phyloP scores from a whole-genome alignment of 495 filamentous ascomycete genomes.

The Neurospora sp. region DNA sequence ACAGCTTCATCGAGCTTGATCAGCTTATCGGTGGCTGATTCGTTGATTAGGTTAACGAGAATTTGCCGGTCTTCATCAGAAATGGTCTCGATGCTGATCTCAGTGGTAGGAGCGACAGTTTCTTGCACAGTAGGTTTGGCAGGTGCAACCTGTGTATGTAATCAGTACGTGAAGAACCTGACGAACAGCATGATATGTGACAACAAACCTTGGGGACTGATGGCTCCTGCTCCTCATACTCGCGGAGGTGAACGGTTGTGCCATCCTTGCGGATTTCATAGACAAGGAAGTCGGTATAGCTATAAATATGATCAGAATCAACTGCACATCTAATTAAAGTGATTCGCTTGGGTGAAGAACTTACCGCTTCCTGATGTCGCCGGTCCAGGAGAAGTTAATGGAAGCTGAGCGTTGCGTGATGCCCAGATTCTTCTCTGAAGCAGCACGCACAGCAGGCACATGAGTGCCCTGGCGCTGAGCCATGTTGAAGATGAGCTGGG shows the following conservation, averaged over 20 bases:
- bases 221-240: conserved; percentile 36
- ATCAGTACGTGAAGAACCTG: not conserved
- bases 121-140: not conserved
- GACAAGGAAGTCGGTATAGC: conserved; percentile 92
- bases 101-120: not conserved
- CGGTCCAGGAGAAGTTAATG: conserved; percentile 24
- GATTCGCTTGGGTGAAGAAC: not conserved
- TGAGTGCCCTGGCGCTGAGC: conserved; percentile 19
- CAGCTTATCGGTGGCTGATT: conserved; percentile 21
- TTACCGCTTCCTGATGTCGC: conserved; percentile 31
- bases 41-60: conserved; percentile 16
- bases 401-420: conserved; percentile 26
- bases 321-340: not conserved
- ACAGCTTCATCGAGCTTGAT: conserved; percentile 23
- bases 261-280: conserved; percentile 81
- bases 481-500: conserved; percentile 6
- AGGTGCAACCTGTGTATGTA: not conserved
- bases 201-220: conserved; percentile 24
- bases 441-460: conserved; percentile 23
- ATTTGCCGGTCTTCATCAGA: conserved; percentile 13
- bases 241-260: conserved; percentile 64
- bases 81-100: conserved; percentile 3
- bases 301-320: conserved; percentile 18
- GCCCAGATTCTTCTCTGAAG: conserved; percentile 26
- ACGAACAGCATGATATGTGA: not conserved